phyloP scores from a whole-genome alignment of 2,329 filamentous ascomycete species.

The Beauveria scarabaeidicola region DNA sequence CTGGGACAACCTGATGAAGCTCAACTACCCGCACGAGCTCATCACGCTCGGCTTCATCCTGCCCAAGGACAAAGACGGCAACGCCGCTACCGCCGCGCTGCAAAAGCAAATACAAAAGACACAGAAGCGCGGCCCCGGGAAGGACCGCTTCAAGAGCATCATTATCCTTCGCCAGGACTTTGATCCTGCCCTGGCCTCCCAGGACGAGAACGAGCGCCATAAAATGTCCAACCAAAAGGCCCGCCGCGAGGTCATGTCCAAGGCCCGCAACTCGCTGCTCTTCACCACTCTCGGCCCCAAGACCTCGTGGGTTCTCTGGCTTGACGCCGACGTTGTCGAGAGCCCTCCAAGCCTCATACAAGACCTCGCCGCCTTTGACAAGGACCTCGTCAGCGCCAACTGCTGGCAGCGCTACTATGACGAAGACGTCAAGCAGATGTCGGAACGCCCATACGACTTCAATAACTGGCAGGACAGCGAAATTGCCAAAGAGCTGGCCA shows the following conservation, averaged over 20 bases:
- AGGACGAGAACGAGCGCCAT: slow-evolving; percentile 82
- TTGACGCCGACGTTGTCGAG: slow-evolving; percentile 88
- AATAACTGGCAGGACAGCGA: slow-evolving; percentile 95
- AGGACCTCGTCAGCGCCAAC: slow-evolving; percentile 88
- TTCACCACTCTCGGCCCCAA: slow-evolving; percentile 89
- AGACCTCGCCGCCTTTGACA: slow-evolving; percentile 79
- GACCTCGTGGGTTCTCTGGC: slow-evolving; percentile 94
- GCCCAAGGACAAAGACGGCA: slow-evolving; percentile 87
- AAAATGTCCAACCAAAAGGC: slow-evolving; percentile 85
- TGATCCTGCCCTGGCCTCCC: slow-evolving; percentile 69
- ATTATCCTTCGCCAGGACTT: slow-evolving; percentile 95
- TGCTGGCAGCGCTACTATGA: slow-evolving; percentile 86
- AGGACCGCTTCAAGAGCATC: slow-evolving; percentile 81
- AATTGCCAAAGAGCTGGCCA: slow-evolving; percentile 64
- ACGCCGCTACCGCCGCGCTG: slow-evolving; percentile 71
- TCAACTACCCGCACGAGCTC: slow-evolving; percentile 86
- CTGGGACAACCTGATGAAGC: slow-evolving; percentile 83
- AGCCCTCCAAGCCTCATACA: slow-evolving; percentile 79
- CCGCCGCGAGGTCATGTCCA: slow-evolving; percentile 81
- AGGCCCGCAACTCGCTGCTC: slow-evolving; percentile 84
- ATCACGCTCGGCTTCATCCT: slow-evolving; percentile 95
- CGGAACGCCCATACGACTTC: slow-evolving; percentile 85
- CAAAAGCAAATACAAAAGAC: slow-evolving; percentile 81
- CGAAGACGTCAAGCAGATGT: slow-evolving; percentile 55
- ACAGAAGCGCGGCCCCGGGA: slow-evolving; percentile 66